phyloP scores from a whole-genome alignment of 2,329 filamentous ascomycete genomes.

The Pseudopyrenochaeta lycopersici region DNA sequence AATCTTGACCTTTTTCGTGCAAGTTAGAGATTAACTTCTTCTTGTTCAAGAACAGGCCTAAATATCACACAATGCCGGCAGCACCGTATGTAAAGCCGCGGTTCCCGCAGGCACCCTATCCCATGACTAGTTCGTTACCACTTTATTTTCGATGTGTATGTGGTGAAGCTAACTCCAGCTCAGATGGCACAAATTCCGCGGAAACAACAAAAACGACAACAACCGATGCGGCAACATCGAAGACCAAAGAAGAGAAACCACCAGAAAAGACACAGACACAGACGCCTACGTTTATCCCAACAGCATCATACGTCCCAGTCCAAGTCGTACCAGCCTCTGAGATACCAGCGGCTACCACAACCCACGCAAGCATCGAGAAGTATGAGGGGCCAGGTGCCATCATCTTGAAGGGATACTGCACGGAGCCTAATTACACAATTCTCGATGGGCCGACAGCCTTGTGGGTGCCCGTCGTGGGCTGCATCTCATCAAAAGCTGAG shows the following conservation, averaged over 20 bases:
- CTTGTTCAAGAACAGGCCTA: not conserved
- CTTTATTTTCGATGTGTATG: not conserved
- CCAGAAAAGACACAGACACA: slow-evolving; percentile 6
- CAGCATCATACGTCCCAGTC: slow-evolving; percentile 11
- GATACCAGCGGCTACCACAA: slow-evolving; percentile 5
- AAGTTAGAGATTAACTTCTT: not conserved
- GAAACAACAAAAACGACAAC: slow-evolving; percentile 2
- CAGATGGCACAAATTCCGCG: slow-evolving; percentile 9
- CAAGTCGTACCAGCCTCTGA: slow-evolving; percentile 13
- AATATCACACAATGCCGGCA: slow-evolving; percentile 5
- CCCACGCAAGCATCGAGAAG: slow-evolving; percentile 5
- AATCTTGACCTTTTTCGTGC: not conserved
- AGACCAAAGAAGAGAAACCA: not conserved
- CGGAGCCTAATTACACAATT: slow-evolving; percentile 26
- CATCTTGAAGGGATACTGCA: slow-evolving; percentile 25
- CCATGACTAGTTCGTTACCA: slow-evolving; percentile 7
- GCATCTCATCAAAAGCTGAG: slow-evolving; percentile 24
- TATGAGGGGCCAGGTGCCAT: slow-evolving; percentile 7
- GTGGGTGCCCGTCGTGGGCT: slow-evolving; percentile 28
- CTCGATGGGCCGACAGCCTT: slow-evolving; percentile 25
- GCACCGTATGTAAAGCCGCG: slow-evolving; percentile 6
- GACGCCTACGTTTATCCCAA: slow-evolving; percentile 17
- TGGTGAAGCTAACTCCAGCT: not conserved
- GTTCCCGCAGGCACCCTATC: slow-evolving; percentile 11
- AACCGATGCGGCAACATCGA: not conserved